These are phyloP conservation scores for Eustoma russellianum DNA, from an alignment of 257 asterid species.

Conservation along the genomic window DNA sequence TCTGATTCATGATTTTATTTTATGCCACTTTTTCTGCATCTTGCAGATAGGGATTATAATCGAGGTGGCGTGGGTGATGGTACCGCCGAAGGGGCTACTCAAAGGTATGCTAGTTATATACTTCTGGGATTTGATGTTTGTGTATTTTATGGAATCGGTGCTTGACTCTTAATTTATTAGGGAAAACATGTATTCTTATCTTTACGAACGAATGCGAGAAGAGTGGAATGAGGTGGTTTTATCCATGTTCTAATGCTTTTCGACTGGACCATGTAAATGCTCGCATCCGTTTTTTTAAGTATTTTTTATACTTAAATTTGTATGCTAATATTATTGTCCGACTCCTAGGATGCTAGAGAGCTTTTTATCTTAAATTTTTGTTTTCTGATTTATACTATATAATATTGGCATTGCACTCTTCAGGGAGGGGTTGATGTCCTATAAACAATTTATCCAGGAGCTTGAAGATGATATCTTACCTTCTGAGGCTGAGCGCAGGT, in stretches of 20 bases:
- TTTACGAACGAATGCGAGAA: background rate
- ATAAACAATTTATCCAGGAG: constrained; percentile 99
- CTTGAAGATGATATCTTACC: constrained; percentile 98
- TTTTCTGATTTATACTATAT: too few relatives aligned
- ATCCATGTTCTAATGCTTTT: too few relatives aligned
- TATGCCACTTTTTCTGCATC: background rate
- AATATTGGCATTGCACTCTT: too few relatives aligned
- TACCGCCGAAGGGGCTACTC: constrained; percentile 46
- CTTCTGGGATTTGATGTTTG: background rate
- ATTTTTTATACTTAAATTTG: too few relatives aligned
- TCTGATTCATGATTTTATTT: too few relatives aligned
- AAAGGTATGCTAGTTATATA: constrained; percentile 33
- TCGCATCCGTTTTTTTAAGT: too few relatives aligned
- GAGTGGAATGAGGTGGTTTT: background rate
- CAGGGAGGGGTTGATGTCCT: constrained; percentile 99
- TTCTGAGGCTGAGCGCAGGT: constrained; percentile 97
- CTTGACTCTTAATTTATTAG: background rate
- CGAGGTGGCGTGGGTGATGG: constrained; percentile 63
- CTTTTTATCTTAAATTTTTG: too few relatives aligned
- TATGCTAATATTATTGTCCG: too few relatives aligned
- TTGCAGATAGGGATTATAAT: constrained; percentile 80
- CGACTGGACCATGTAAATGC: too few relatives aligned
- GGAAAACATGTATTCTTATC: too few relatives aligned
- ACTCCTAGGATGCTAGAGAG: too few relatives aligned
- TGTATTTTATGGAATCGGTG: too few relatives aligned